Conservation (phyloP, 768 basidiomycete species). For the Lyophyllum atratum region DNA sequence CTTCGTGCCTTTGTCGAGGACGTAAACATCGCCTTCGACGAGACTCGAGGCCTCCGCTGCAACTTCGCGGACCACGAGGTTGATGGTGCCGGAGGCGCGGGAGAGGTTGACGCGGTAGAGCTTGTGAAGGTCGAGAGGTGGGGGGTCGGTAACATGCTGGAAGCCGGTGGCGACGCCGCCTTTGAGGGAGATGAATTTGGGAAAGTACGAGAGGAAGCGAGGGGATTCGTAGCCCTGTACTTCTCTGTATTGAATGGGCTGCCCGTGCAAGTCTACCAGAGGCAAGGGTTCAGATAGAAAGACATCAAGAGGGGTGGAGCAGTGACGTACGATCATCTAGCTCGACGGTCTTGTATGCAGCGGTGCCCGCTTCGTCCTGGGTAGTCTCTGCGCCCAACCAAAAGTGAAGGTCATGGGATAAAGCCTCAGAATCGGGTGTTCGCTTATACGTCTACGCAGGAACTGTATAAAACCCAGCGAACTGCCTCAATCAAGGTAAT, state of each 20-base stretch:
- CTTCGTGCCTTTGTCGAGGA: slow-evolving; percentile 56
- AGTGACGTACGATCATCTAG: slow-evolving; percentile 59
- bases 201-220: slow-evolving; percentile 52
- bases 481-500: background rate
- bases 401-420: slow-evolving; percentile 64
- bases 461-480: background rate
- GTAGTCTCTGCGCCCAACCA: slow-evolving; percentile 63
- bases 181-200: slow-evolving; percentile 43
- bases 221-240: slow-evolving; percentile 58
- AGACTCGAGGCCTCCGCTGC: slow-evolving; percentile 45
- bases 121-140: slow-evolving; percentile 44
- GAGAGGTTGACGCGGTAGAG: slow-evolving; percentile 52
- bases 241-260: slow-evolving; percentile 63
- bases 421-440: slow-evolving; percentile 42
- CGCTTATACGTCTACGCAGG: slow-evolving; percentile 56
- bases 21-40: slow-evolving; percentile 56
- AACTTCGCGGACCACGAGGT: slow-evolving; percentile 52
- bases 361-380: slow-evolving; percentile 63
- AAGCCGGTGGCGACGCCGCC: slow-evolving; percentile 55
- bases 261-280: slow-evolving; percentile 51
- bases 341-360: slow-evolving; percentile 69
- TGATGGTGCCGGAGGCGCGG: slow-evolving; percentile 24
- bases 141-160: slow-evolving; percentile 48
- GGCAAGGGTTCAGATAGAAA: background rate
- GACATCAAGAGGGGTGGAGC: background rate